Conservation (phyloP, 164 flowering plant species). For the Amborella trichopoda region DNA sequence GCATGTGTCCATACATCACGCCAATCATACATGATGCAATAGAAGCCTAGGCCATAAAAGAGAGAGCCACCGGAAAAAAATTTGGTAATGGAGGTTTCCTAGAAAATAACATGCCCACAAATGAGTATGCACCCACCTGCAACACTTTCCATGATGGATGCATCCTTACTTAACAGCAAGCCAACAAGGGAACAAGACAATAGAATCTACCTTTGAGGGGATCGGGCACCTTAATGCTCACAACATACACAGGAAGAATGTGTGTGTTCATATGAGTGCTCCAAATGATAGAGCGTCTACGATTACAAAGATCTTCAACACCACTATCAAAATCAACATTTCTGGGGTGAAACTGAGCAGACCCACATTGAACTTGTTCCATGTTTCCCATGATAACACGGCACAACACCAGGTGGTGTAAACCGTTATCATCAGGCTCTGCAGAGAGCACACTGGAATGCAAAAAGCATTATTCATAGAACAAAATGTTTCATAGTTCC, state of each 20-base stretch:
- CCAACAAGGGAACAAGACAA: neutral
- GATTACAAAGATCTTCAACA: slow-evolving; percentile 36
- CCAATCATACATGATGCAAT: too few species aligned
- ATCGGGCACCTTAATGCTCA: slow-evolving; percentile 29
- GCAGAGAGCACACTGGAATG: slow-evolving; percentile 26
- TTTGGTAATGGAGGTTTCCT: neutral
- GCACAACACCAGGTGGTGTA: slow-evolving; percentile 37
- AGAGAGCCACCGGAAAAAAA: neutral
- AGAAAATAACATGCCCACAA: too few species aligned
- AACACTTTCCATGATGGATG: neutral
- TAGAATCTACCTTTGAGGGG: slow-evolving; percentile 16
- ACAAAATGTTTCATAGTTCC: too few species aligned
- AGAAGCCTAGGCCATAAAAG: too few species aligned
- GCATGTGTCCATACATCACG: too few species aligned
- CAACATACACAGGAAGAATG: slow-evolving; percentile 46
- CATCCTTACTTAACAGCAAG: neutral
- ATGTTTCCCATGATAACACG: slow-evolving; percentile 46
- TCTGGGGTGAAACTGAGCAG: slow-evolving; percentile 34
- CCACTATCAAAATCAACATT: slow-evolving; percentile 35
- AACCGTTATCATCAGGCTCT: slow-evolving; percentile 29
- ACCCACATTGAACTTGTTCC: slow-evolving; percentile 35
- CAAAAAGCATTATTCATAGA: neutral
- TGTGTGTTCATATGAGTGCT: slow-evolving; percentile 32
- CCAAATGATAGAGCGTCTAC: slow-evolving; percentile 47
- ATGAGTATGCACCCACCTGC: too few species aligned